Base-by-base conservation (phyloP, 345 rosid species). In the Streptanthus diversifolius region DNA sequence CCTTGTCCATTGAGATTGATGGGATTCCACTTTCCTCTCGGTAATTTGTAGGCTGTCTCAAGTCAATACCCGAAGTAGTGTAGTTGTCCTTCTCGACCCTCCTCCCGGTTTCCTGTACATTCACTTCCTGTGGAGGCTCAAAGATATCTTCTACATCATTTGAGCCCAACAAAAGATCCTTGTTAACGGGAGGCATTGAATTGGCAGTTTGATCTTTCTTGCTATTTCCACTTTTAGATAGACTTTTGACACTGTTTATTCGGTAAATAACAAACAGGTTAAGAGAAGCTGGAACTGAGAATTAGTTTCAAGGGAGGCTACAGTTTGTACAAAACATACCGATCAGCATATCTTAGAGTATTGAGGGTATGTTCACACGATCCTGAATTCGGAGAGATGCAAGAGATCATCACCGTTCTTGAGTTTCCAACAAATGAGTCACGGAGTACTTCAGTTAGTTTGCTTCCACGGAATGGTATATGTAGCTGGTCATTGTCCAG, bases 291-390 rank as follows among this genome's bases (percentile, higher is more conserved):
- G 36, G 33, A 64, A 47, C 3, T 27, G 32, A 70, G 39, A 64
- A 4, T 43, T 49, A 13, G 59, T 53, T 45, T 61, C 33, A 44
- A 15, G 11, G 17, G 72, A 74, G 41, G 58, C 24, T 40, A 57
- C 12, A 48, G 61, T 39, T 48, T 47, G 24, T 33, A 82, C 35
- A 47, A 62, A 70, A 44, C 81, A 72, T 82, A 91, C 97, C 96
- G 84, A 72, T 93, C 97, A 35, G 99, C 97, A 86, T 95, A 95
- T 91, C 99, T 90, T 77, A 95, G 77, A 40, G 99, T 91, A 80
- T 95, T 95, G 60, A 95, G 84, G n/a, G 97, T 95, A 64, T 95
- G 97, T 75, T 95, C 99, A 75, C 99, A 95, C 5, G 99, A 95
- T 30, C 99, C 97, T 43, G 89, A 93, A 84, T 88, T 95, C 41